These are phyloP conservation scores for Aspergillus sp. DNA, from an alignment of 2,329 filamentous ascomycete genomes.

Conservation along the genomic window DNA sequence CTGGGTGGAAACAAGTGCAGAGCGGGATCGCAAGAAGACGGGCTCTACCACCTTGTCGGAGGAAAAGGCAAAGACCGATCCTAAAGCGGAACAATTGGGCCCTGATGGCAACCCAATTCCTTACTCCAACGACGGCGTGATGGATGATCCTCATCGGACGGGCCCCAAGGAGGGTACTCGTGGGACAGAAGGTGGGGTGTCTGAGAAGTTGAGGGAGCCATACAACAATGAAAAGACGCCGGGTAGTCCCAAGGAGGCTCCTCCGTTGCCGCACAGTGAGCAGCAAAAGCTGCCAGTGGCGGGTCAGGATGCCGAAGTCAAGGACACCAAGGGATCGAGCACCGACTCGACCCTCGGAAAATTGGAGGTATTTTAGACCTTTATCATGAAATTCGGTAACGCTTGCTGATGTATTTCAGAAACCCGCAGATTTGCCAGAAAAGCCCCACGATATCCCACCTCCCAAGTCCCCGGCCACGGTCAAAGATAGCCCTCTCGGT, in stretches of 20 bases:
- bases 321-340: conserved; percentile 44
- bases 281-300: conserved; percentile 62
- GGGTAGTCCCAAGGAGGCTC: conserved; percentile 80
- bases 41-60: conserved; percentile 40
- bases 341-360: conserved; percentile 49
- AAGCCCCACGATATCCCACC: conserved; percentile 73
- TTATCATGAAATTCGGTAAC: no score
- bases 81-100: conserved; percentile 41
- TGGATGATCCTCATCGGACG: conserved; percentile 80
- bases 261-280: conserved; percentile 78
- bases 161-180: conserved; percentile 82
- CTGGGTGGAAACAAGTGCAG: conserved; percentile 55
- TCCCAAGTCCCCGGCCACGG: conserved; percentile 60
- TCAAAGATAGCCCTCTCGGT: conserved; percentile 38
- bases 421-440: conserved; percentile 77
- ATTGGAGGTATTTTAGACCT: conserved; percentile 54
- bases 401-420: conserved; percentile 52
- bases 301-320: conserved; percentile 38
- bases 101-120: conserved; percentile 49
- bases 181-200: conserved; percentile 86
- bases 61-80: conserved; percentile 26
- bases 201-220: conserved; percentile 79
- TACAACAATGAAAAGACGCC: conserved; percentile 73
- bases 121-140: conserved; percentile 73
- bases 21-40: conserved; percentile 48